Conservation (phyloP, 2,329 filamentous ascomycete species). For the Diaporthe sp. region DNA sequence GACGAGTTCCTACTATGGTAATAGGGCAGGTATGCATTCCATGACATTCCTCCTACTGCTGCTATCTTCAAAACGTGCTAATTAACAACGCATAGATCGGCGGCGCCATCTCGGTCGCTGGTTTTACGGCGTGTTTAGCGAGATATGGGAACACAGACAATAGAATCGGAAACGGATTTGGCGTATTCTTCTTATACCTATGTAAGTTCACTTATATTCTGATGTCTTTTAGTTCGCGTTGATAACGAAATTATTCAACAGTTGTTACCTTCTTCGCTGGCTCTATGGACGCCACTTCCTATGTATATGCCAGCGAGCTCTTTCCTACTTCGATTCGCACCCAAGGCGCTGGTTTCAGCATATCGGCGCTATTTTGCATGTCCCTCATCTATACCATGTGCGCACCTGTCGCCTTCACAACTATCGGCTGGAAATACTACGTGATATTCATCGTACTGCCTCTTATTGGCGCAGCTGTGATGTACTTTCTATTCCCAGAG, state of each 20-base stretch:
- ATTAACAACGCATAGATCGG: neutral
- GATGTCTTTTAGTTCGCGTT: neutral
- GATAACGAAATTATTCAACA: neutral
- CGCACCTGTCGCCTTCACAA: slow-evolving; percentile 38
- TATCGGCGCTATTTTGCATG: slow-evolving; percentile 25
- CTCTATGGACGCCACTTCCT: slow-evolving; percentile 13
- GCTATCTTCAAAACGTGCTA: too few species aligned
- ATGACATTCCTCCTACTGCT: neutral
- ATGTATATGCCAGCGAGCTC: slow-evolving; percentile 3
- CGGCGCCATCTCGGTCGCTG: neutral
- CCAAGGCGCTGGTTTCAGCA: slow-evolving; percentile 18
- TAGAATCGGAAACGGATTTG: neutral
- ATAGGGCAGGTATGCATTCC: neutral
- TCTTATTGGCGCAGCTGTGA: slow-evolving; percentile 32
- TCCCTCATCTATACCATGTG: slow-evolving; percentile 34
- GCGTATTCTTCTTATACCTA: neutral
- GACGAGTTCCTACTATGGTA: slow-evolving; percentile 3
- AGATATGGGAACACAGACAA: neutral
- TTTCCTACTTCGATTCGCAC: slow-evolving; percentile 18
- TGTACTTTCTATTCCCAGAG: slow-evolving; percentile 38
- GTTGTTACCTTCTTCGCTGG: slow-evolving; percentile 16
- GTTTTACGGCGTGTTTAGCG: slow-evolving; percentile 1
- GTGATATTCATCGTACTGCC: slow-evolving; percentile 39
- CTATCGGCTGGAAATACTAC: slow-evolving; percentile 38
- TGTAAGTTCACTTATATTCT: neutral